These are phyloP conservation scores for Diaporthe citri DNA, from an alignment of 2,329 filamentous ascomycete genomes.

Conservation along the genomic window DNA sequence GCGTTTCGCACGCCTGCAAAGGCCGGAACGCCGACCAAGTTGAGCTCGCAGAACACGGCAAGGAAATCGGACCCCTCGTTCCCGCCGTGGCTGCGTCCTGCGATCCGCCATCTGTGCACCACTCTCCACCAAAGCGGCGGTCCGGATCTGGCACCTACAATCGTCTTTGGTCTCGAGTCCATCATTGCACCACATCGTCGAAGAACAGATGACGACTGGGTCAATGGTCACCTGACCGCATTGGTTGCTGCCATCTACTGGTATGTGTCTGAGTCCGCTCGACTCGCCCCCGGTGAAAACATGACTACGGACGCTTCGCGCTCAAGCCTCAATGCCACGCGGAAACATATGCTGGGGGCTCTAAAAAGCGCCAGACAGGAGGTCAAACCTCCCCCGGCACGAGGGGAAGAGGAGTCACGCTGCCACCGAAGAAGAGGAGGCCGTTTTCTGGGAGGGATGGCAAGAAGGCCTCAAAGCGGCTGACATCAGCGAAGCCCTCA, in stretches of 20 bases:
- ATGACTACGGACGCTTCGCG: slow-evolving; percentile 41
- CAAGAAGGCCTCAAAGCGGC: slow-evolving; percentile 56
- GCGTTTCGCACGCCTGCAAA: slow-evolving; percentile 47
- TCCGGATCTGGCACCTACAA: slow-evolving; percentile 74
- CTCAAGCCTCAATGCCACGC: slow-evolving; percentile 59
- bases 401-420: slow-evolving; percentile 53
- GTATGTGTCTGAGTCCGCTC: slow-evolving; percentile 67
- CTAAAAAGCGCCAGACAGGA: slow-evolving; percentile 54
- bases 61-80: slow-evolving; percentile 52
- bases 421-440: slow-evolving; percentile 57
- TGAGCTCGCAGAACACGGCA: slow-evolving; percentile 56
- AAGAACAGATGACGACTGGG: slow-evolving; percentile 62
- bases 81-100: slow-evolving; percentile 77
- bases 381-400: slow-evolving; percentile 53
- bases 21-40: slow-evolving; percentile 49
- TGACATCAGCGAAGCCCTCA: slow-evolving; percentile 73
- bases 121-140: slow-evolving; percentile 64
- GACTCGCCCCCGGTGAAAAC: slow-evolving; percentile 50
- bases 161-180: slow-evolving; percentile 79
- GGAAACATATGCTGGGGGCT: slow-evolving; percentile 61
- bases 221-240: slow-evolving; percentile 61
- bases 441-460: slow-evolving; percentile 65
- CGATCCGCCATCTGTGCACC: slow-evolving; percentile 75
- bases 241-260: slow-evolving; percentile 72
- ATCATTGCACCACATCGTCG: slow-evolving; percentile 60